Evolutionary conservation across 192 early-diverging fungal genomes (phyloP).

Genomic region (Mortierella claussenii): DNA sequence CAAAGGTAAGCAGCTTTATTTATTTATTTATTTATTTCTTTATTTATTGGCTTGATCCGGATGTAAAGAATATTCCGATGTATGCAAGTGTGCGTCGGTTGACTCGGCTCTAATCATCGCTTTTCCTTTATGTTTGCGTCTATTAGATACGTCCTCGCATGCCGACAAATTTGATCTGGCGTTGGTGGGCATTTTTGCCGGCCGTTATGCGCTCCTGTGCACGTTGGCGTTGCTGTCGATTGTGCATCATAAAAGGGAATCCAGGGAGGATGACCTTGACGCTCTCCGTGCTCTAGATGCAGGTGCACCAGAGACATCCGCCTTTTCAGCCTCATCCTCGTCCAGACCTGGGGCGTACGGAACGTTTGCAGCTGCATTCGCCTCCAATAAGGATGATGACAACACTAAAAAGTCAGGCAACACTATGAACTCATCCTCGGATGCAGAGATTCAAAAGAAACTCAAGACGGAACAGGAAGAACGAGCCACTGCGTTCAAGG

Average conservation of each 20-base stretch:
- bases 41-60: neutral
- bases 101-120: too few relatives aligned
- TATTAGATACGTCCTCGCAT: too few relatives aligned
- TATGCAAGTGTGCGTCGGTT: too few relatives aligned
- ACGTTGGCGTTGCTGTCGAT: slow-evolving; percentile 44
- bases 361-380: slow-evolving; percentile 21
- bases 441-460: slow-evolving; percentile 27
- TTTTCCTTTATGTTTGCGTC: too few relatives aligned
- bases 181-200: slow-evolving; percentile 56
- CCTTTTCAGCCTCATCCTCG: slow-evolving; percentile 20
- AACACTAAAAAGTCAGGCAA: neutral
- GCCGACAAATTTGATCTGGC: slow-evolving; percentile 51
- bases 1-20: slow-evolving; percentile 9
- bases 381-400: neutral
- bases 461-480: slow-evolving; percentile 22
- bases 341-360: slow-evolving; percentile 23
- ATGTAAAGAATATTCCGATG: too few relatives aligned
- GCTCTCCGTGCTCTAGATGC: slow-evolving; percentile 31
- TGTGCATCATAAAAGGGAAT: slow-evolving; percentile 40
- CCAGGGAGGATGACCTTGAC: slow-evolving; percentile 24
- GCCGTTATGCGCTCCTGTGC: slow-evolving; percentile 56
- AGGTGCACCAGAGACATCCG: slow-evolving; percentile 10
- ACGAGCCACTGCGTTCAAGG: slow-evolving; percentile 51
- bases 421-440: slow-evolving; percentile 21
- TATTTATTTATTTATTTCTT: neutral